Evolutionary conservation across 169 alveolate species (phyloP), one percentile per base, ranked within the genome.

Genomic region (Cyclospora cayetanensis): DNA sequence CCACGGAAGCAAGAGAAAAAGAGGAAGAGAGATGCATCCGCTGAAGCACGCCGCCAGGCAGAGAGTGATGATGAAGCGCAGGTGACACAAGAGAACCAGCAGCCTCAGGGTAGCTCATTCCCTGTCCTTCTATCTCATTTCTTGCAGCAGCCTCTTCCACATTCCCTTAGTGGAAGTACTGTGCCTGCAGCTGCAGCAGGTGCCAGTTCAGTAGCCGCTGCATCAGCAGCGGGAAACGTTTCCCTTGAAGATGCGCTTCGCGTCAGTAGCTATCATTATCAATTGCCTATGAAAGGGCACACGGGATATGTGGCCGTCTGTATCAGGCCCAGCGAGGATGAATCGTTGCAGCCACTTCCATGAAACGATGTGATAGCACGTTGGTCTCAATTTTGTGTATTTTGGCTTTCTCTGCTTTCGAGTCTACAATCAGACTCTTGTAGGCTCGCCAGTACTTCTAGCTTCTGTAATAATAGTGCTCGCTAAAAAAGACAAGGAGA

Each of bases 231-330:
- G 4, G 20, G 46, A 43, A 70, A 77, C 12, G 55, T 34, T 27
- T 31, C 12, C 22, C 35, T 15, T 1, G 68, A 46, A 42, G 68
- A 50, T 22, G 29, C 70, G 50, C 35, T 43, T 15, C 88, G 46
- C 46, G 50, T 46, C 34, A 77, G 88, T 35, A 77, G 88, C 34
- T 77, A 77, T 29, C 95, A 92, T 35, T 90, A 91, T 55, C 80
- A 46, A 65, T 85, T 90, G 52, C 93, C 93, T 18, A 92, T 88
- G 93, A 55, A 80, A 68, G 93, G 91, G 29, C 92, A 68, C 92
- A 89, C 84, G 55, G 94, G 94, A 37, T 83, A 76, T 50, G 72
- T 88, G 82, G 91, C 83, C 60, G 84, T 41, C 2, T 94, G 90
- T 46, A 35, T 76, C 4, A 74, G 60, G 90, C 93, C 87, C 46